A percentile compares a stretch with the other conserved stretches of the same genome.
Evolutionary conservation across 495 filamentous ascomycete species (phyloP).

Genomic region (Wilcoxina mikolae): DNA sequence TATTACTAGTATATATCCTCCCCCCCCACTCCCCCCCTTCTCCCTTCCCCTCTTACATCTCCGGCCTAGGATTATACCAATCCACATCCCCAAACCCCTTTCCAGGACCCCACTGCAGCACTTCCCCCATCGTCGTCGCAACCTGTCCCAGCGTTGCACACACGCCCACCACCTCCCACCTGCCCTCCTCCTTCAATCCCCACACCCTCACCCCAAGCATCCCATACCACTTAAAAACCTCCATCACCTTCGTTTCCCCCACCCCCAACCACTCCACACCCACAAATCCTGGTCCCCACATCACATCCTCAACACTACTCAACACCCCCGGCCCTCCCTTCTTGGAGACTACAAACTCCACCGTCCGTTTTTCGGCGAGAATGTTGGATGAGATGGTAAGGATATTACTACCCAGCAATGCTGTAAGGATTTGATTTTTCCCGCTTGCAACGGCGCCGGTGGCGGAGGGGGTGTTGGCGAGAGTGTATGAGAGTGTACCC

Average conservation of each 20-base stretch:
- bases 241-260: neutral
- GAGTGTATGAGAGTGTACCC: neutral
- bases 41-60: too few species aligned
- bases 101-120: neutral
- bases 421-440: neutral
- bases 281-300: neutral
- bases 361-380: neutral
- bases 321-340: neutral
- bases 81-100: slow-evolving; percentile 1
- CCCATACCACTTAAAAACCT: slow-evolving; percentile 1
- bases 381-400: neutral
- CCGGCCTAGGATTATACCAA: neutral
- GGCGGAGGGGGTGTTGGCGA: neutral
- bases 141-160: neutral
- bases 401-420: neutral
- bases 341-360: neutral
- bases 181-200: neutral
- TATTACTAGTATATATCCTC: too few species aligned
- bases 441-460: neutral
- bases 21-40: too few species aligned
- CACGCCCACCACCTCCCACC: neutral
- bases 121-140: neutral
- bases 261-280: neutral
- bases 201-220: slow-evolving; percentile 1
- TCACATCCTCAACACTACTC: neutral